Evolutionary conservation across 1,139 yeast genomes (phyloP), one percentile per base, ranked within the genome.

Genomic region (Geotrichum candidum): DNA sequence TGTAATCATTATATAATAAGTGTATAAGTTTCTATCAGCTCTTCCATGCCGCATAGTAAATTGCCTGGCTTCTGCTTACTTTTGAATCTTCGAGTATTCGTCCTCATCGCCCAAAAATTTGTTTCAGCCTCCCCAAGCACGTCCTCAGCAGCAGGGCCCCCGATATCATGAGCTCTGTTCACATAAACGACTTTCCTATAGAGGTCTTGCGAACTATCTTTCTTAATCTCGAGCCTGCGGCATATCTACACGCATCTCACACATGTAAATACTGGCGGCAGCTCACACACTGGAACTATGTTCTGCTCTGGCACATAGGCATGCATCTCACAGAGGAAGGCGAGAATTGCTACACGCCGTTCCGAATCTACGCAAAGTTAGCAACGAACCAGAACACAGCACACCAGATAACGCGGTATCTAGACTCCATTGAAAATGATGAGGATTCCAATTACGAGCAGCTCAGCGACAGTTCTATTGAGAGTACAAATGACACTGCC

Each of bases 181-280:
- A 59, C 50, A 54, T 62, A 46, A 59, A 57, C 56, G 63, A 63
- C 54, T 57, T 63, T 38, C 65, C 65, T 29, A 54, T 57, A 51
- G 65, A 63, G 59, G 63, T 63, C 18, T 27, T 63, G 53, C 51
- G 63, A 51, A 45, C 57, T 7, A 54, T 61, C n/a, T 57, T 63
- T 46, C 46, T 63, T 13, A 46, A 31, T 54, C 48, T 63, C 11
- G 55, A 61, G 10, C 63, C 65, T 5, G 25, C 53, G n/a, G 58
- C 62, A 22, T 63, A 58, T 51, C 57, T 63, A 2, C 35, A 31
- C 51, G 65, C 59, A 3, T 45, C 57, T n/a, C 65, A 63, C 10
- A 53, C 61, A 15, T 63, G 61, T 41, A 15, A 45, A 7, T 51
- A 52, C 41, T 63, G 63, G 63, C 50, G 65, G 25, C 58, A 51